These are phyloP conservation scores for Cladophialophora yegresii DNA, from an alignment of 2,329 filamentous ascomycete species.

Conservation along the genomic window DNA sequence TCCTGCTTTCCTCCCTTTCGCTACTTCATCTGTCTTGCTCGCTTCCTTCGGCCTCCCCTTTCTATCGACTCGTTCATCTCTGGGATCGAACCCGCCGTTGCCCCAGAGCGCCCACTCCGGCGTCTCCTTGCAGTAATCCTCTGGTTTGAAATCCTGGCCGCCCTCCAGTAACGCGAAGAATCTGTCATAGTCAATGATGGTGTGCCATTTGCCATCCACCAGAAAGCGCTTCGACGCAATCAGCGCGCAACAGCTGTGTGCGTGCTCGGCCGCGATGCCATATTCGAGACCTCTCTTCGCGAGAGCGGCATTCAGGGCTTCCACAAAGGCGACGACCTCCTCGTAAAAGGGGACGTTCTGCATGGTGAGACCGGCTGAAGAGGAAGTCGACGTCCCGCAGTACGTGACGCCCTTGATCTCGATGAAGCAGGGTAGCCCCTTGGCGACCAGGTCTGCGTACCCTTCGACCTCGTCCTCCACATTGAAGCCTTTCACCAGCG, in stretches of 20 bases:
- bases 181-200: conserved; percentile 81
- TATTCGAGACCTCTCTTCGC: conserved; percentile 72
- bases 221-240: conserved; percentile 80
- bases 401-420: conserved; percentile 91
- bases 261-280: conserved; percentile 91
- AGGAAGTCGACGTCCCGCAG: conserved; percentile 84
- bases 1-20: neutral
- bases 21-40: neutral
- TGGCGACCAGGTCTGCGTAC: conserved; percentile 85
- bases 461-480: conserved; percentile 89
- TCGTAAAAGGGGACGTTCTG: conserved; percentile 95
- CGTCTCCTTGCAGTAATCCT: conserved; percentile 89
- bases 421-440: conserved; percentile 84
- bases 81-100: conserved; percentile 88
- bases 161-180: conserved; percentile 85
- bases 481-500: conserved; percentile 97
- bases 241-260: conserved; percentile 89
- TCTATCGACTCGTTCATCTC: conserved; percentile 81
- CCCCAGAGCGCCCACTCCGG: conserved; percentile 96
- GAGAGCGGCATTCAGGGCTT: conserved; percentile 70
- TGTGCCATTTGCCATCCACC: conserved; percentile 80
- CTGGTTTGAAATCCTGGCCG: conserved; percentile 73
- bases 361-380: conserved; percentile 89
- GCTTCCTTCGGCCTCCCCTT: conserved; percentile 60
- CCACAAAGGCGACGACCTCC: conserved; percentile 81